A percentile compares a stretch with the other conserved stretches of the same genome.
These are phyloP conservation scores for Ormosia semicastrata DNA, from an alignment of 306 rosid genomes.

Conservation along the genomic window DNA sequence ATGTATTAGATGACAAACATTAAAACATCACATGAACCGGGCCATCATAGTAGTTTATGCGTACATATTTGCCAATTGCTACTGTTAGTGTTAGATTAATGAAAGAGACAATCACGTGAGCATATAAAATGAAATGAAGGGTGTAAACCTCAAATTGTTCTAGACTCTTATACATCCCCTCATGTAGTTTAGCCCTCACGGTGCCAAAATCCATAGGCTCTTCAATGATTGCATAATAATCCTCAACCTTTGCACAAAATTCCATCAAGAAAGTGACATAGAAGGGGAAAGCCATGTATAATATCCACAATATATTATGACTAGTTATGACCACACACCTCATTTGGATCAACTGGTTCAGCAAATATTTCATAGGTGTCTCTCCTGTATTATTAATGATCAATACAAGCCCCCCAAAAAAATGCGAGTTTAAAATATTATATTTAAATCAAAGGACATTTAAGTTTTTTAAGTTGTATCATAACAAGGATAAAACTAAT, in stretches of 20 bases:
- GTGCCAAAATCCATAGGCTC: slow-evolving; percentile 87
- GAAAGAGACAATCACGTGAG: not conserved
- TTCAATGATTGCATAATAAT: slow-evolving; percentile 51
- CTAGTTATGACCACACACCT: slow-evolving; percentile 39
- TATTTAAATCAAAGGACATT: not conserved
- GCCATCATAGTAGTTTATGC: not conserved
- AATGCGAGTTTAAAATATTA: not conserved
- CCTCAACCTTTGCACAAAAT: slow-evolving; percentile 49
- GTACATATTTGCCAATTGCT: not conserved
- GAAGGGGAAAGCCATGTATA: not conserved
- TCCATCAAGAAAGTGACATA: slow-evolving; percentile 5
- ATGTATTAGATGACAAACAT: slow-evolving; percentile 28
- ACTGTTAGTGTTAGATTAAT: not conserved
- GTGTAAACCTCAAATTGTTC: slow-evolving; percentile 64
- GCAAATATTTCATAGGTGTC: slow-evolving; percentile 69
- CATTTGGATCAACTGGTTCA: slow-evolving; percentile 67
- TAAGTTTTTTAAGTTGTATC: not conserved
- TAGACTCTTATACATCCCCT: slow-evolving; percentile 58
- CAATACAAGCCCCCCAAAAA: not conserved
- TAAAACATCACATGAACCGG: not conserved
- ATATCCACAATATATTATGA: not conserved
- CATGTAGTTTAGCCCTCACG: slow-evolving; percentile 79
- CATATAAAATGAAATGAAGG: slow-evolving; percentile 1
- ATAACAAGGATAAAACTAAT: not conserved
- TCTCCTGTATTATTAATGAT: slow-evolving; percentile 40